Base-by-base conservation (phyloP, 176 grass and related monocot genomes). In the Ananas comosus region DNA sequence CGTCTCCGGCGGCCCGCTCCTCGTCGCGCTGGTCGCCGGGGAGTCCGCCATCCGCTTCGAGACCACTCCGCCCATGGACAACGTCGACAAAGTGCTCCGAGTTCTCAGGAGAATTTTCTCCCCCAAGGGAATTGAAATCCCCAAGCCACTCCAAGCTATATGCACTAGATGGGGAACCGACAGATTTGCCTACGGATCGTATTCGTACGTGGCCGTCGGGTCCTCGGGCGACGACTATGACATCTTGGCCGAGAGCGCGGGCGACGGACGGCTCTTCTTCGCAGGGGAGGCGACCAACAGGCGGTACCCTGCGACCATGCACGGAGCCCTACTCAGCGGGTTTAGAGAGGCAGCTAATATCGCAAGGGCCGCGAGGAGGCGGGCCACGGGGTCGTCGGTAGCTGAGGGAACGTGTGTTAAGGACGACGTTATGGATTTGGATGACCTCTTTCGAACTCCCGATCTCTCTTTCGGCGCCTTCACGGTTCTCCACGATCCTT, bases 161-260 rank as follows among this genome's bases (percentile, higher is more conserved):
- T 97, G 94, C 51, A 97, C 94, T 66, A 77, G 84, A 66, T 97
- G 94, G 94, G 93, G 94, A 8, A 85, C 81, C 2, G 94, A 97
- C 67, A 90, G 59, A 66, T 97, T 93, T 72, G 74, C 94, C 67
- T 84, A 93, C 77, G 94, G 89, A 49, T 97, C 94, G 33, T 97
- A 97, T 73, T 92, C 89, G 21, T 92, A 97, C 76, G 87, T 93
- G 70, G 82, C 86, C 68, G 72, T 92, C 67, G 94, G 94, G 1
- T 86, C 89, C 66, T 97, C 89, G 11, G 94, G 94, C 17, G 94
- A 97, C 72, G 94, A 97, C 80, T 97, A 97, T 61, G 94, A 97
- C 71, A 85, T 97, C 81, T 82, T 97, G 76, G 89, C 89, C 1
- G 89, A 97, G 78, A 88, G 85, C 72, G 84, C 93, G 29, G 78